Percentiles rank a stretch among this genome's conserved stretches.
These are phyloP conservation scores for Arthrobotrys megalospora DNA, from an alignment of 2,329 filamentous ascomycete genomes.

Conservation along the genomic window DNA sequence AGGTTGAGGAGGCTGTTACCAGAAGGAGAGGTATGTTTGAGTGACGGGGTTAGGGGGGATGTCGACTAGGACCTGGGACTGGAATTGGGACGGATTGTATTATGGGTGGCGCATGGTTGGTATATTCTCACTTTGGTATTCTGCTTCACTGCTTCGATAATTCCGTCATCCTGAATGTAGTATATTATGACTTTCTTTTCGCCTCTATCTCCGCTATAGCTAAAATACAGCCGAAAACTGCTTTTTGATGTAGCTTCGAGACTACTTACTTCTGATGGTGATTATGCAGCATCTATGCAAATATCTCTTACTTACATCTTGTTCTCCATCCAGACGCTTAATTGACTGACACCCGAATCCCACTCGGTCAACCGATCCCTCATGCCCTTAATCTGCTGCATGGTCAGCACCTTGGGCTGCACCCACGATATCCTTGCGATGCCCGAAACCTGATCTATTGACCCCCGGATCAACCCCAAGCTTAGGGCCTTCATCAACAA, in stretches of 20 bases:
- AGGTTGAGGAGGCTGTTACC: conserved; percentile 69
- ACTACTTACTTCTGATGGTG: conserved; percentile 3
- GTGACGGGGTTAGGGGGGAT: conserved; percentile 66
- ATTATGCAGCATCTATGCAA: not conserved
- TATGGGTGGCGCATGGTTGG: conserved; percentile 14
- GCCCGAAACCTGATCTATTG: conserved; percentile 95
- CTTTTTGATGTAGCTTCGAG: not conserved
- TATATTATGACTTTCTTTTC: conserved; percentile 30
- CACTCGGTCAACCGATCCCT: conserved; percentile 88
- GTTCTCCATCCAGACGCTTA: conserved; percentile 68
- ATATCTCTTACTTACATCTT: conserved; percentile 58
- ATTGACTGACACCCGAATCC: conserved; percentile 94
- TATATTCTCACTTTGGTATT: conserved; percentile 1
- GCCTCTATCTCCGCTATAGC: conserved; percentile 31
- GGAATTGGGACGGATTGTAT: conserved; percentile 14
- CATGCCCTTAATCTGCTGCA: conserved; percentile 95
- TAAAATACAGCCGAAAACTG: conserved; percentile 47
- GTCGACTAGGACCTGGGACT: conserved; percentile 7
- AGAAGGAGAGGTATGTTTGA: conserved; percentile 69
- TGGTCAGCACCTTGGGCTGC: conserved; percentile 96
- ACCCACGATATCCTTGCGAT: conserved; percentile 98
- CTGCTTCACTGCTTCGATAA: not conserved
- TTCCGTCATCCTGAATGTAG: conserved; percentile 13
- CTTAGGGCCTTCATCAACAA: conserved; percentile 99
- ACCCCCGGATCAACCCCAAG: conserved; percentile 87